These are phyloP conservation scores for Pisolithus marmoratus DNA, from an alignment of 768 basidiomycete genomes.

Conservation along the genomic window DNA sequence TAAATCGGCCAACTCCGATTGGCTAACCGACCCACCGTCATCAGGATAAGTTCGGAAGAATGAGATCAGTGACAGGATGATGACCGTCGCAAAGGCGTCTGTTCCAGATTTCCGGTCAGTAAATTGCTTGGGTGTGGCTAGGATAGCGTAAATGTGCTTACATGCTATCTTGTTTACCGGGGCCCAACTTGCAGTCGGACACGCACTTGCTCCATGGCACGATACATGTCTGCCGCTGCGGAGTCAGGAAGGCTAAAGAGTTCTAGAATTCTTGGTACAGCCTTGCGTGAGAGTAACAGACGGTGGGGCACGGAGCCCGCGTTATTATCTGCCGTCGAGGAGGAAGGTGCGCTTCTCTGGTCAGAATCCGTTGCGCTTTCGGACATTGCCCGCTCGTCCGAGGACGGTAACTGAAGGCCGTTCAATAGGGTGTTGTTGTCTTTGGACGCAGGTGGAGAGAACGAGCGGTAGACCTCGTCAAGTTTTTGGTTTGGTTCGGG, in stretches of 20 bases:
- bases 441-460: slow-evolving; percentile 13
- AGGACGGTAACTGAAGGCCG: slow-evolving; percentile 6
- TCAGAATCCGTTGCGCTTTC: background rate
- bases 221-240: slow-evolving; percentile 47
- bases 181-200: slow-evolving; percentile 20
- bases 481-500: slow-evolving; percentile 51
- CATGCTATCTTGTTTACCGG: slow-evolving; percentile 1
- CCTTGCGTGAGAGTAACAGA: slow-evolving; percentile 47
- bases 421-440: slow-evolving; percentile 5
- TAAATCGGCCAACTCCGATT: background rate
- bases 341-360: slow-evolving; percentile 2
- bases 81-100: background rate
- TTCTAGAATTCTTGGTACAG: slow-evolving; percentile 45
- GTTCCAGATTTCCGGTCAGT: background rate
- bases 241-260: slow-evolving; percentile 41
- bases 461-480: slow-evolving; percentile 48
- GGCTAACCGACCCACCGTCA: background rate
- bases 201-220: slow-evolving; percentile 58
- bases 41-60: background rate
- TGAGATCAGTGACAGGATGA: no score
- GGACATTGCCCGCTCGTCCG: slow-evolving; percentile 3
- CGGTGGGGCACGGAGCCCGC: slow-evolving; percentile 12
- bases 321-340: background rate
- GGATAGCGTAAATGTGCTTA: background rate
- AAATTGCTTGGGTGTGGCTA: background rate